A percentile compares a stretch with the other conserved stretches of the same genome.
These are phyloP conservation scores for Lepidopterella palustris DNA, from an alignment of 495 filamentous ascomycete genomes.

Conservation along the genomic window DNA sequence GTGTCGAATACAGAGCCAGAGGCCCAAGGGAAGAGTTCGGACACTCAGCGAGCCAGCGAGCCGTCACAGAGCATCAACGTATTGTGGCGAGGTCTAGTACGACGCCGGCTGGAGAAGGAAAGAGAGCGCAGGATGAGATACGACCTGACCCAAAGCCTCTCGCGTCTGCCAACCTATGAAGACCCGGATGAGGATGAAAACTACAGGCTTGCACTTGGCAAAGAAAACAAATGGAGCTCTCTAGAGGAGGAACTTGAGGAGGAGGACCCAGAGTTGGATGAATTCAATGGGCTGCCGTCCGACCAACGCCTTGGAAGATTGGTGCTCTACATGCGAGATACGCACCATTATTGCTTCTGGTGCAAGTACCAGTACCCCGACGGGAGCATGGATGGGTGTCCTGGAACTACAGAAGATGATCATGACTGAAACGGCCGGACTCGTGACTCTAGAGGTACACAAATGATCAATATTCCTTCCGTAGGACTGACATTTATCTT, in stretches of 20 bases:
- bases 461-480: too few relatives aligned
- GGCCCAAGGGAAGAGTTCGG: not conserved
- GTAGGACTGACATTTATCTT: too few relatives aligned
- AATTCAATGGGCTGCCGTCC: slow-evolving; percentile 62
- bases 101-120: slow-evolving; percentile 62
- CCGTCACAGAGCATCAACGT: slow-evolving; percentile 61
- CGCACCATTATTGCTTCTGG: slow-evolving; percentile 89
- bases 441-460: too few relatives aligned
- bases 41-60: slow-evolving; percentile 6
- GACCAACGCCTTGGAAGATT: slow-evolving; percentile 58
- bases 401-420: slow-evolving; percentile 83
- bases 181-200: slow-evolving; percentile 50
- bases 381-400: slow-evolving; percentile 77
- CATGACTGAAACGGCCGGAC: slow-evolving; percentile 76
- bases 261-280: slow-evolving; percentile 80
- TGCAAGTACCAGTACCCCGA: slow-evolving; percentile 74
- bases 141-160: slow-evolving; percentile 48
- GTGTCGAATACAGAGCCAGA: slow-evolving; percentile 6
- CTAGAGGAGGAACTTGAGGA: slow-evolving; percentile 70
- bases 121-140: slow-evolving; percentile 59
- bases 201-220: slow-evolving; percentile 50
- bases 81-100: slow-evolving; percentile 70
- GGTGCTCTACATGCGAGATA: slow-evolving; percentile 60
- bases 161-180: slow-evolving; percentile 47
- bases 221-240: slow-evolving; percentile 43